Evolutionary conservation across 495 filamentous ascomycete genomes (phyloP).

Genomic region (Penicillium malachiteum): DNA sequence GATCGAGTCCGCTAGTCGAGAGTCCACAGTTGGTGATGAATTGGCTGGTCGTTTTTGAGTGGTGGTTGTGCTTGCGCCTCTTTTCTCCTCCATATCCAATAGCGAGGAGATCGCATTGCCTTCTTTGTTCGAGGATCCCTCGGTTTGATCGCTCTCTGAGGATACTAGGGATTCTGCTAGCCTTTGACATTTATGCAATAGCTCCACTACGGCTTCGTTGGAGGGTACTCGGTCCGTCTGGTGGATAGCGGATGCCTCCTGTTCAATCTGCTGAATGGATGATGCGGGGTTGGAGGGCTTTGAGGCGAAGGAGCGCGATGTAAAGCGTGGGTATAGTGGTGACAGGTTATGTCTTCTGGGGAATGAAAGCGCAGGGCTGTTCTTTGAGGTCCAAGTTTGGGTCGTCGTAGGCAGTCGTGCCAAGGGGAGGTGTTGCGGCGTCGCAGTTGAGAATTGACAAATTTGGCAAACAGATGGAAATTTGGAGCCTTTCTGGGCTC

Average conservation of each 20-base stretch:
- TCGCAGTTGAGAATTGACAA: constrained; percentile 33
- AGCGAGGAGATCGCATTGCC: constrained; percentile 49
- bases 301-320: constrained; percentile 13
- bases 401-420: constrained; percentile 15
- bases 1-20: constrained; percentile 41
- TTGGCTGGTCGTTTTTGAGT: constrained; percentile 3
- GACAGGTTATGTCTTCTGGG: constrained; percentile 9
- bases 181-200: constrained; percentile 46
- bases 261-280: constrained; percentile 27
- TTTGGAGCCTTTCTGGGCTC: constrained; percentile 23
- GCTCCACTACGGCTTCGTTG: constrained; percentile 37
- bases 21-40: constrained; percentile 14
- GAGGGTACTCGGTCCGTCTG: constrained; percentile 36
- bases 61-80: constrained; percentile 1
- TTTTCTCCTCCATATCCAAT: constrained; percentile 52
- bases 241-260: constrained; percentile 29
- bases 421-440: constrained; percentile 21
- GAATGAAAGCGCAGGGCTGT: constrained; percentile 17
- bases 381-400: constrained; percentile 5
- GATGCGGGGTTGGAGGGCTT: constrained; percentile 13
- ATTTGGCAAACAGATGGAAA: constrained; percentile 37
- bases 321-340: neutral
- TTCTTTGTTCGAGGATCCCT: constrained; percentile 20
- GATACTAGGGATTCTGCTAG: constrained; percentile 37
- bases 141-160: constrained; percentile 25